These are phyloP conservation scores for Aspergillaceae sp. DNA, from an alignment of 2,329 filamentous ascomycete species.

Conservation along the genomic window DNA sequence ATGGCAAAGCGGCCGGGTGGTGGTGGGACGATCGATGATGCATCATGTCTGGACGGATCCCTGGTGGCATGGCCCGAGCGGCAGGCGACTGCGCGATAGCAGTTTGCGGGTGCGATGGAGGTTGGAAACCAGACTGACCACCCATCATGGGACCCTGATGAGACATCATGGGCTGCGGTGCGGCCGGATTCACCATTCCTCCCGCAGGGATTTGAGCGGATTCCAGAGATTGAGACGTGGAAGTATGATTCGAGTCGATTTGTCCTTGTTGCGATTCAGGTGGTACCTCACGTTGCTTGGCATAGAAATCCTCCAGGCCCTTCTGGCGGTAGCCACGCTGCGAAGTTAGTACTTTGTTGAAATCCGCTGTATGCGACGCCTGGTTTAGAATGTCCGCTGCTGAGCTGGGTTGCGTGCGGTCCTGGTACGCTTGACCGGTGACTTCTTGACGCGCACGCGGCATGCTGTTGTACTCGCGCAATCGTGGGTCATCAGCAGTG, in stretches of 20 bases:
- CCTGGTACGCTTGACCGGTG: slow-evolving; percentile 77
- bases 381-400: slow-evolving; percentile 75
- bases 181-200: slow-evolving; percentile 26
- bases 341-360: slow-evolving; percentile 73
- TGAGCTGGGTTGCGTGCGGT: slow-evolving; percentile 68
- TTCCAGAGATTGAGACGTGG: slow-evolving; percentile 32
- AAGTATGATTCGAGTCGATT: slow-evolving; percentile 24
- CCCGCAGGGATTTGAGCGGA: slow-evolving; percentile 29
- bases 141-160: slow-evolving; percentile 40
- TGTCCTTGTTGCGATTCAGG: slow-evolving; percentile 20
- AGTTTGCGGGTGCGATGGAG: slow-evolving; percentile 61
- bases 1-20: slow-evolving; percentile 43
- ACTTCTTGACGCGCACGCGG: slow-evolving; percentile 84
- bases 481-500: slow-evolving; percentile 66
- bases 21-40: slow-evolving; percentile 59
- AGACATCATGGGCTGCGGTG: slow-evolving; percentile 29
- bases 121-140: slow-evolving; percentile 56
- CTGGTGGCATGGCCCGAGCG: slow-evolving; percentile 59
- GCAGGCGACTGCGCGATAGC: slow-evolving; percentile 60
- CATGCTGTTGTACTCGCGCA: slow-evolving; percentile 74
- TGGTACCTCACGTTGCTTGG: slow-evolving; percentile 63
- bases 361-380: slow-evolving; percentile 80
- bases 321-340: slow-evolving; percentile 71
- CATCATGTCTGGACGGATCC: slow-evolving; percentile 53
- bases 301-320: slow-evolving; percentile 75